Base-by-base conservation (phyloP, 345 rosid species). In the Carallia pectinifolia region DNA sequence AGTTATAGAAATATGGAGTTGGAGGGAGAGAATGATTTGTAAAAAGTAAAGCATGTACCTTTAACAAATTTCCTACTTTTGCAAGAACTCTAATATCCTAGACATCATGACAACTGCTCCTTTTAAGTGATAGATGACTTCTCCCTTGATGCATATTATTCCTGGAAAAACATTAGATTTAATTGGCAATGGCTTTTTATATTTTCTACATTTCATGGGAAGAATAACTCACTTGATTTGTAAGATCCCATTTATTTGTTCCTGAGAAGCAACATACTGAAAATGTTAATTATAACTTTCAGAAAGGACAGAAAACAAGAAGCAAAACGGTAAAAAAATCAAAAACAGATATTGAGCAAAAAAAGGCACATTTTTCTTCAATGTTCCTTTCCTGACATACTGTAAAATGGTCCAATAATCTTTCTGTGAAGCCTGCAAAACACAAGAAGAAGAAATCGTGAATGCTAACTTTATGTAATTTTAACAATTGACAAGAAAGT, bases 71-170 rank as follows among this genome's bases (percentile, higher is more conserved):
- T 84, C 98, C 97, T 75, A 94, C 80, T 88, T 91, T 91, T 64
- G 92, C 90, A 61, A 94, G 91, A 84, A 90, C 98, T 89, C 91
- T 96, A 66, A 91, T 94, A 80, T 94, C 98, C 75, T 94, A 93
- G 62, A 83, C 89, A 84, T 92, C 96, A 53, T 90, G 91, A 79
- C 88, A 87, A 48, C 96, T 96, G 74, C 93, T 91, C 70, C 78
- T 90, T 75, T 89, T 89, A 78, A 94, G 85, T 48, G 98, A 86
- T 47, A 89, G 88, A 81, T 94, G 97, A 40, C 80, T 74, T 86
- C 76, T 87, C 68, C 91, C 83, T 83, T 88, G 88, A 77, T 76
- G 73, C 61, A 75, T 76, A 82, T 86, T 88, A 76, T 96, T 94
- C 84, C 56, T 80, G 55, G 68, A 44, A 54, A 64, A 62, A 50